Evolutionary conservation across 1,139 yeast genomes (phyloP).

Genomic region (Diutina ranongensis): DNA sequence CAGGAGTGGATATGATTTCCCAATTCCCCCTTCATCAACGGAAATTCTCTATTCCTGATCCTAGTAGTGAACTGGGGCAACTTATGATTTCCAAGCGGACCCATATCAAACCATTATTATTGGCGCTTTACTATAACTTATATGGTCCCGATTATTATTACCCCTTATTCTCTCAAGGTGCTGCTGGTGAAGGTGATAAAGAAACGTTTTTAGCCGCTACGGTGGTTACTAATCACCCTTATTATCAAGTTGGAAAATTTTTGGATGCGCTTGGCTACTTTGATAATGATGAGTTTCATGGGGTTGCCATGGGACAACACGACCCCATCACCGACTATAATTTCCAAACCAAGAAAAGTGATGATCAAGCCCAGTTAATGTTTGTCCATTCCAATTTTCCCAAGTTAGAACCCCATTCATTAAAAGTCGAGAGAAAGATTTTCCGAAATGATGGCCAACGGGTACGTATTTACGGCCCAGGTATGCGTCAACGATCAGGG

Average conservation of each 20-base stretch:
- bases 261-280: constrained; percentile 38
- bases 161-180: constrained; percentile 77
- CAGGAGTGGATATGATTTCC: constrained; percentile 4
- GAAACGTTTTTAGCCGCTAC: constrained; percentile 83
- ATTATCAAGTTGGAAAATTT: constrained; percentile 57
- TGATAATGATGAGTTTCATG: constrained; percentile 32
- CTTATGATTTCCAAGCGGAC: constrained; percentile 53
- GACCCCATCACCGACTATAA: constrained; percentile 52
- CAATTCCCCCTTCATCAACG: constrained; percentile 35
- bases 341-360: constrained; percentile 9
- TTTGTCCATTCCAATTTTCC: constrained; percentile 62
- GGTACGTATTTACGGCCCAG: constrained; percentile 42
- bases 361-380: constrained; percentile 28
- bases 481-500: constrained; percentile 37
- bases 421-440: constrained; percentile 30
- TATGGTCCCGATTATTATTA: constrained; percentile 73
- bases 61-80: constrained; percentile 78
- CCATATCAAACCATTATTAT: constrained; percentile 52
- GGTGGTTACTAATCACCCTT: constrained; percentile 44
- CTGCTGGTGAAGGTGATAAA: constrained; percentile 86
- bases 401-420: constrained; percentile 43
- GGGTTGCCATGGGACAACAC: constrained; percentile 66
- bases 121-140: constrained; percentile 67
- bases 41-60: constrained; percentile 67
- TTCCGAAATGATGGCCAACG: constrained; percentile 33